Evolutionary conservation across 768 basidiomycete genomes (phyloP), one percentile per base, ranked within the genome.

Genomic region (Coprinellus aureogranulatus): DNA sequence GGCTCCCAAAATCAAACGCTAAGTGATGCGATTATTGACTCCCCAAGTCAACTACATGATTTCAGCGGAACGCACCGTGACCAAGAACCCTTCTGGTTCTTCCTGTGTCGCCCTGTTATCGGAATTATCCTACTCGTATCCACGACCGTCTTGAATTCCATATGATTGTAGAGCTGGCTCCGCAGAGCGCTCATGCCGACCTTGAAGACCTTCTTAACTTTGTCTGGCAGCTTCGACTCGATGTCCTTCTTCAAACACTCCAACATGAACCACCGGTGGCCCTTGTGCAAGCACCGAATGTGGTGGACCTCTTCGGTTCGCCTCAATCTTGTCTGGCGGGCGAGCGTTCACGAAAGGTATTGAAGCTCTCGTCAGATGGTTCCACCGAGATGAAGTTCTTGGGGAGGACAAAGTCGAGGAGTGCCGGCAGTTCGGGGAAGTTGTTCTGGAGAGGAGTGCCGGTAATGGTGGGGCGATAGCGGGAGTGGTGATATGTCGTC

Each of bases 311-410:
- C 98, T 96, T 89, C 98, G 97, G 75, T 96, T 97, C 77, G 98
- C 72, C 78, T 97, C 94, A 68, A 98, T 96, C 83, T 96, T 97
- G 75, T 99, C 97, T 9, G 90, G 89, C 0, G 92, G 90, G 27
- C 96, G 96, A n/a, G 94, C 93, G 72, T 93, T 98, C 59, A 96
- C 96, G 63, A 99, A 99, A 0, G 97, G 96, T 97, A 76, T 98
- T 98, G 82, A 98, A 99, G 96, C 97, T 98, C 68, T 98, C 97
- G 66, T 98, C 97, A 70, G 98, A 98, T 22, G 94, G 96, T 71
- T 98, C 96, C 59, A 97, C 94, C 0, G 96, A 98, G 77, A 98
- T 98, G 82, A 99, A 98, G 68, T 98, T 86, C 74, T 92, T 94
- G 16, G 93, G 93, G 4, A 94, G 81, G 34, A 90, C 94, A 68